Base-by-base conservation (phyloP, 2,329 filamentous ascomycete genomes). In the Coleophoma eucalyptorum region DNA sequence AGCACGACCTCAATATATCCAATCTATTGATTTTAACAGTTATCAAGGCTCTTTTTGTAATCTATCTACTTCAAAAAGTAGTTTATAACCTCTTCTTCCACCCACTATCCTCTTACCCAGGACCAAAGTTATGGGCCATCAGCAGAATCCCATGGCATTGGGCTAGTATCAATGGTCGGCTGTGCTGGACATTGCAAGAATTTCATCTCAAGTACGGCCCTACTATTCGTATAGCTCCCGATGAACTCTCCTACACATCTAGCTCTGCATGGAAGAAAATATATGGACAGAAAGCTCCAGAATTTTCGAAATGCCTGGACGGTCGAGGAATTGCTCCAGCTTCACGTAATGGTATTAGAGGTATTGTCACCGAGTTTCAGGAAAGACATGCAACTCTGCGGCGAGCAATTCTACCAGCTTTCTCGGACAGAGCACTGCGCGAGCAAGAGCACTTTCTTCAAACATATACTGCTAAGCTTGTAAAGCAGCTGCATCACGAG, bases 211-310 rank as follows among this genome's bases (percentile, higher is more conserved):
- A 55, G 13, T 62, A 65, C 34, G 62, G 63, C n/a, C 50, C 52
- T 13, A 50, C 63, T 5, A 56, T 67, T 2, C 62, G 65, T 7
- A 42, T 66, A 8, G 50, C 54, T 1, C 63, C 60, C 1, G 60
- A 64, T 15, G 59, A 66, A 49, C 55, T 67, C 3, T 52, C 55
- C 34, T 64, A 66, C 48, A 55, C 53, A 31, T 46, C 56, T 16
- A 40, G 55, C 3, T 47, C 54, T 13, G 61, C 64, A n/a, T 65
- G 55, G 56, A 50, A 57, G 13, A 63, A 67, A n/a, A 53, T 53
- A 13, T 50, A 53, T 33, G 31, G 26, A n/a, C 38, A 44, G n/a
- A 16, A 26, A 15, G 19, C 5, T 8, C 19, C 16, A 5, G 43
- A 48, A 43, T 37, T 40, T 18, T 32, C 20, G 11, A 45, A 46